Evolutionary conservation across 2,329 filamentous ascomycete genomes (phyloP), one percentile per base, ranked within the genome.

Genomic region (Trichoderma breve): DNA sequence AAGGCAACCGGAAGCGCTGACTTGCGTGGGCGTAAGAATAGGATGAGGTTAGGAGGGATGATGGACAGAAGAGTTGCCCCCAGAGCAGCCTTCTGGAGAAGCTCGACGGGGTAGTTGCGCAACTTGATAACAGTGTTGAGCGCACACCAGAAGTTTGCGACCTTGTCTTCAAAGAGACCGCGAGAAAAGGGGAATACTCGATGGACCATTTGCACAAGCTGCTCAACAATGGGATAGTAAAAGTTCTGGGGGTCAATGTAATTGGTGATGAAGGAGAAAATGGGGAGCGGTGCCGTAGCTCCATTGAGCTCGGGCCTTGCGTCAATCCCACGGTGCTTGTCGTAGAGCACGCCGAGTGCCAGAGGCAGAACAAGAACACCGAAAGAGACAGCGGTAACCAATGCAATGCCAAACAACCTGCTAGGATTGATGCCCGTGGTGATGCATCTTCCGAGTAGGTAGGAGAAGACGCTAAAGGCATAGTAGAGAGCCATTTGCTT

Each of bases 401-500:
- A 79, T 0, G 92, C 91, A 74, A 98, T 95, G 8, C 88, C 88
- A 5, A 96, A 75, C 28, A 98, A 88, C 3, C 94, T 90, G 0
- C 86, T 80, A 2, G 91, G 76, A 71, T 92, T 91, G 77, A 95
- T 82, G 12, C 86, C 85, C 1, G 95, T 95, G 74, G 91, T 91
- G n/a, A 97, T 77, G 79, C 95, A 98, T 78, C 91, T 90, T 9
- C 95, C 96, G 1, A 98, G 85, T 2, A 99, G 89, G 78, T 95
- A 99, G 36, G 94, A 92, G 80, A 98, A 98, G 71, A 98, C 91
- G 24, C 92, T 91, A 15, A 97, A 95, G 3, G 97, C 94, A 81
- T 98, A 99, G 84, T 98, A 99, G 18, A 99, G 86, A 1, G 95
- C 95, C 97, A 99, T 99, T 82, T 99, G 96, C 85, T 99, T 99